Percentiles rank a stretch among this genome's conserved stretches.
Conservation (phyloP, 2,329 filamentous ascomycete species). For the Microthyrium microscopicum region DNA sequence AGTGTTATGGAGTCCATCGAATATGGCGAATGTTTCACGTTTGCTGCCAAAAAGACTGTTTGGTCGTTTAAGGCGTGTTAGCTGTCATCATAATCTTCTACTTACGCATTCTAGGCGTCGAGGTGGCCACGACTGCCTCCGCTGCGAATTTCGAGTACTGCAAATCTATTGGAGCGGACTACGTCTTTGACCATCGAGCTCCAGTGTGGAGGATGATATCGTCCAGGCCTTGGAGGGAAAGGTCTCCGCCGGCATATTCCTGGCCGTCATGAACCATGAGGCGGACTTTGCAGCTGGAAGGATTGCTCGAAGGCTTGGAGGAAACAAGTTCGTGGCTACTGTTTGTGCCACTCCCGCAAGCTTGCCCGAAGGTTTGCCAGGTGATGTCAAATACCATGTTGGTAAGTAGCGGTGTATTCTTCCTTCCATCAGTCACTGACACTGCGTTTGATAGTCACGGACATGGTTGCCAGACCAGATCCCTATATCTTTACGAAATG, state of each 20-base stretch:
- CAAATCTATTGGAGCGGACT: not conserved
- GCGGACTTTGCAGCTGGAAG: too few relatives aligned
- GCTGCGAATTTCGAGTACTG: not conserved
- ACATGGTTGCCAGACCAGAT: slow-evolving; percentile 4
- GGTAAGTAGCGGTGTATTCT: not conserved
- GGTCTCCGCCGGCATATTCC: not conserved
- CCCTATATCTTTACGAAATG: slow-evolving; percentile 10
- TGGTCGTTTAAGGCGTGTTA: slow-evolving; percentile 24
- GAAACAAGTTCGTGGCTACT: not conserved
- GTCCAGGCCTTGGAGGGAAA: not conserved
- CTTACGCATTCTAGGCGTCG: too few relatives aligned
- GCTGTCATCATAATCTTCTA: too few relatives aligned
- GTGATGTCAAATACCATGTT: too few relatives aligned
- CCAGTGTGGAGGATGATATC: not conserved
- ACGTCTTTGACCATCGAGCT: not conserved
- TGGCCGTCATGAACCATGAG: too few relatives aligned
- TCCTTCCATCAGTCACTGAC: too few relatives aligned
- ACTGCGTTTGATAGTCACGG: slow-evolving; percentile 1
- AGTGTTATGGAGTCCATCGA: too few relatives aligned
- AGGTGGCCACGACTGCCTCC: not conserved
- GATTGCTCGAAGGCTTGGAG: too few relatives aligned
- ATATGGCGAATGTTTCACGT: too few relatives aligned
- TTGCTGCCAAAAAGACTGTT: too few relatives aligned
- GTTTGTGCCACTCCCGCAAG: too few relatives aligned
- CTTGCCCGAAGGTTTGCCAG: too few relatives aligned